These are phyloP conservation scores for Beauveria bassiana DNA, from an alignment of 2,329 filamentous ascomycete species.

Conservation along the genomic window DNA sequence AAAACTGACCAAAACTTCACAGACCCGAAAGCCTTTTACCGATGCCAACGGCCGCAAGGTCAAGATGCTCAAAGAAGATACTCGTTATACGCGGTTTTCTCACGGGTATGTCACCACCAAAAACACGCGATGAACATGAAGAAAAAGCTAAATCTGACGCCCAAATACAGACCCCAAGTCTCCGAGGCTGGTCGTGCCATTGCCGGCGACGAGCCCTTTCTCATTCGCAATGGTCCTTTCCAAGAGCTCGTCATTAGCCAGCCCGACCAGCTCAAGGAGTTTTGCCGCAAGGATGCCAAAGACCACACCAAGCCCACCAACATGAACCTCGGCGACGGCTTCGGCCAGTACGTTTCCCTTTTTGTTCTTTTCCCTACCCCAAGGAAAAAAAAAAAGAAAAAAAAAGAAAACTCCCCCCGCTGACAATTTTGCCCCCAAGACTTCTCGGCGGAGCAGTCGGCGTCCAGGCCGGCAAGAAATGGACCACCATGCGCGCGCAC, in stretches of 20 bases:
- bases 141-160: background rate
- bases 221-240: background rate
- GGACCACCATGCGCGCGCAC: background rate
- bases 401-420: background rate
- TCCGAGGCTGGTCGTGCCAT: background rate
- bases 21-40: background rate
- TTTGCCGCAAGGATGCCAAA: background rate
- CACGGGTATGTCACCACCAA: background rate
- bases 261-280: background rate
- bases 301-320: background rate
- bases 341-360: background rate
- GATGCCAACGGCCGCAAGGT: background rate
- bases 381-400: too few species aligned
- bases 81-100: background rate
- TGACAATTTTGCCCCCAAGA: background rate
- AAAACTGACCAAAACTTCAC: background rate
- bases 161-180: background rate
- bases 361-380: too few species aligned
- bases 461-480: background rate
- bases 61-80: background rate
- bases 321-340: background rate
- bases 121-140: too few species aligned
- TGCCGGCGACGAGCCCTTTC: background rate
- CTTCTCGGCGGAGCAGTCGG: background rate
- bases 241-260: background rate